A percentile compares a stretch with the other conserved stretches of the same genome.
phyloP scores from a whole-genome alignment of 345 rosid genomes.

The Eucalyptus camaldulensis region DNA sequence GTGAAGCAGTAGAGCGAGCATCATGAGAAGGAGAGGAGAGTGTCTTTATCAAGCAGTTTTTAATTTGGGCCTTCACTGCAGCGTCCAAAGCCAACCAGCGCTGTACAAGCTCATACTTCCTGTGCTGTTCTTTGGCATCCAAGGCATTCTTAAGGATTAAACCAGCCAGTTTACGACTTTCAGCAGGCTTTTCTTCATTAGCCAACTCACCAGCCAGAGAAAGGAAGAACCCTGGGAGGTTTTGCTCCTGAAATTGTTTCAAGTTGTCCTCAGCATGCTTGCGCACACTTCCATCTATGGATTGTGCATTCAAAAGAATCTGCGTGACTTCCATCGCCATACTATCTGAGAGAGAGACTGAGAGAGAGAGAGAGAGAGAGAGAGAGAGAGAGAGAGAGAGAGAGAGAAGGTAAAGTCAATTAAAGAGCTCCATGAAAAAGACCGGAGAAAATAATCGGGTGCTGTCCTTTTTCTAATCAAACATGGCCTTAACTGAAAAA shows the following conservation, averaged over 20 bases:
- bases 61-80: constrained; percentile 23
- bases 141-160: constrained; percentile 26
- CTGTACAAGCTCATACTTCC: constrained; percentile 30
- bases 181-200: constrained; percentile 32
- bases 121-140: constrained; percentile 42
- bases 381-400: neutral
- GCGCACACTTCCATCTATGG: constrained; percentile 30
- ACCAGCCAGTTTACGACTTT: constrained; percentile 39
- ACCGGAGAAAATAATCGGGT: neutral
- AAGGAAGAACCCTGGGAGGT: constrained; percentile 25
- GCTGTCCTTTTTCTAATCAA: neutral
- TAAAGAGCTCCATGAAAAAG: neutral
- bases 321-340: constrained; percentile 32
- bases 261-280: constrained; percentile 32
- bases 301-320: constrained; percentile 37
- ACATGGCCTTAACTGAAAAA: neutral
- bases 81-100: constrained; percentile 27
- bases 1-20: constrained; percentile 33
- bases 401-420: neutral
- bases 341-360: neutral
- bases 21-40: constrained; percentile 25
- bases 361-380: too few species aligned
- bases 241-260: constrained; percentile 34
- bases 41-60: constrained; percentile 16
- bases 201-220: constrained; percentile 32